Percentiles rank a stretch among this genome's conserved stretches.
These are phyloP conservation scores for Uronychia binucleata DNA, from an alignment of 73 alveolate genomes.

Conservation along the genomic window DNA sequence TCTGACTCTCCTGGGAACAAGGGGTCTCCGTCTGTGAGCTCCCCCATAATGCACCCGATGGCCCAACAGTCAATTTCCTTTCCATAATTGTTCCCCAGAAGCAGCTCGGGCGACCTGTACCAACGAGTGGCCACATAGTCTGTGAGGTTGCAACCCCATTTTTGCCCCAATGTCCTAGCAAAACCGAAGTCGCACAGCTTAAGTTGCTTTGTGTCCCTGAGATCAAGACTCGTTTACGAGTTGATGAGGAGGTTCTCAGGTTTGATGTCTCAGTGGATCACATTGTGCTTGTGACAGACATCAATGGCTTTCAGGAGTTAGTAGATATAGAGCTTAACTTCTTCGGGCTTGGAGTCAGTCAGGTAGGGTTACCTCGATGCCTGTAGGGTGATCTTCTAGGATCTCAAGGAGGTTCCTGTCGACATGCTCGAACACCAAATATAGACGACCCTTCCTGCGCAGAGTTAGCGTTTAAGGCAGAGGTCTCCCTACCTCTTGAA, in stretches of 20 bases:
- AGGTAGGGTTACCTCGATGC: conserved; percentile 66
- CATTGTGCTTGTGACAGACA: conserved; percentile 69
- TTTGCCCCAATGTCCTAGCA: conserved; percentile 58
- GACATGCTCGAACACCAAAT: conserved; percentile 92
- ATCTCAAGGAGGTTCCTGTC: conserved; percentile 93
- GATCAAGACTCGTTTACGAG: conserved; percentile 15
- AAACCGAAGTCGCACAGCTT: conserved; percentile 75
- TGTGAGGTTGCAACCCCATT: conserved; percentile 61
- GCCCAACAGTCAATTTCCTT: conserved; percentile 84
- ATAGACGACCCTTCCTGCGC: conserved; percentile 85
- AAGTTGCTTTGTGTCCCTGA: conserved; percentile 29
- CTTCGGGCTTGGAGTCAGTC: conserved; percentile 1
- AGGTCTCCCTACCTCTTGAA: conserved; percentile 67
- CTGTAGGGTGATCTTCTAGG: conserved; percentile 86
- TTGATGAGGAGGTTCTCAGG: conserved; percentile 62
- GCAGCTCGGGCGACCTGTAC: conserved; percentile 82
- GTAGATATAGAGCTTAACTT: conserved; percentile 32
- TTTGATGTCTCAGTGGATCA: conserved; percentile 79
- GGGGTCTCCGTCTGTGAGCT: conserved; percentile 80
- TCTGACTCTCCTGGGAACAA: conserved; percentile 85
- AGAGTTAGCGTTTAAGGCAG: background rate
- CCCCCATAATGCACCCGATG: conserved; percentile 83
- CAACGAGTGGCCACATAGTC: conserved; percentile 87
- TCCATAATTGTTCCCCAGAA: conserved; percentile 72
- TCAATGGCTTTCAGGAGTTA: conserved; percentile 74